phyloP scores from a whole-genome alignment of 2,329 filamentous ascomycete species.

The Onygenales sp. region DNA sequence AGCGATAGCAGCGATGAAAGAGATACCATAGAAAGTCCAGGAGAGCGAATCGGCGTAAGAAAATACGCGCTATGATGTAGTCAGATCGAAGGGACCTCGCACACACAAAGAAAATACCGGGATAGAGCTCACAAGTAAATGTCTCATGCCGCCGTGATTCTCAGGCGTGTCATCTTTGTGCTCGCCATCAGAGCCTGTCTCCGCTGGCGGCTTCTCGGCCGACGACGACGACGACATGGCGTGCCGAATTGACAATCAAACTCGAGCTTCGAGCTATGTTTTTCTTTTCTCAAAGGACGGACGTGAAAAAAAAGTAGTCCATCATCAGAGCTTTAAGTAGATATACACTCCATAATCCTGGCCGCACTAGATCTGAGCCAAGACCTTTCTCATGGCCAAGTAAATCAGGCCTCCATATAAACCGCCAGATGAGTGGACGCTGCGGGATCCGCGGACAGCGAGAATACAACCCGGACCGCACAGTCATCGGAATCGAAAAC shows the following conservation, averaged over 20 bases:
- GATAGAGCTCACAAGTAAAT: background rate
- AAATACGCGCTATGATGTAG: slow-evolving; percentile 1
- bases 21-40: slow-evolving; percentile 1
- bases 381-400: background rate
- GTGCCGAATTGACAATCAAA: no score
- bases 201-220: background rate
- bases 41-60: slow-evolving; percentile 1
- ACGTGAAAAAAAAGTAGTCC: no score
- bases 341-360: no score
- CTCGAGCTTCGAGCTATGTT: no score
- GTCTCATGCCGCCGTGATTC: background rate
- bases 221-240: background rate
- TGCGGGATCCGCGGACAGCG: background rate
- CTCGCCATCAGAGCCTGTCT: background rate
- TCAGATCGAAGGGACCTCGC: background rate
- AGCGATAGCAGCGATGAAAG: background rate
- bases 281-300: no score
- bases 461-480: background rate
- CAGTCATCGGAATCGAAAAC: no score
- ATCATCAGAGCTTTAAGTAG: no score
- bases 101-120: background rate
- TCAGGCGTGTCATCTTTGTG: background rate
- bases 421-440: background rate
- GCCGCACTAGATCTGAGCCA: no score
- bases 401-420: background rate